Base-by-base conservation (phyloP, 2,329 filamentous ascomycete genomes). In the Aspergillus pseudoglaucus region DNA sequence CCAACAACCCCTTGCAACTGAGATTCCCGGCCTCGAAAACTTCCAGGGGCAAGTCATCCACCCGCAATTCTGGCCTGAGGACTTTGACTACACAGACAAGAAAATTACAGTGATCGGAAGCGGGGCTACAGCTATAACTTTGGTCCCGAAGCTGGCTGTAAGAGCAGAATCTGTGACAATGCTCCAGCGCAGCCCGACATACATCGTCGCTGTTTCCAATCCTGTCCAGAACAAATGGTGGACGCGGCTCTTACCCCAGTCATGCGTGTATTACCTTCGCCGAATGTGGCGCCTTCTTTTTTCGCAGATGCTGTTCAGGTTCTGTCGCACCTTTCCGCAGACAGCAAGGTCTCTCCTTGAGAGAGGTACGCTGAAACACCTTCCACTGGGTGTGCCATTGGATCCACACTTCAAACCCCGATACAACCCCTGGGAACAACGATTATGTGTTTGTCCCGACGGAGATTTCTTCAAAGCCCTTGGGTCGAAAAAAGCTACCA, bases 71-170 rank as follows among this genome's bases (percentile, higher is more conserved):
- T 89, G 86, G 86, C 83, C 84, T 0, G 68, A 82, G 43, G 75
- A 81, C 30, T 68, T 84, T 43, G 78, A 85, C 60, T 82, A 83
- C 60, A 67, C 72, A 5, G 73, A 73, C 62, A 87, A 88, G 65
- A 76, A 78, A 23, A 74, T 90, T 25, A 75, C 87, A 42, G 72
- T 90, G 47, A 78, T 90, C 51, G 87, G 87, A 8, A 84, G 79
- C 10, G 88, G 88, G 2, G 87, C 87, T 2, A 91, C 88, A 0
- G 83, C 87, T 8, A 69, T 90, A 41, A 90, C 87, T 0, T 73
- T 93, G 0, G 61, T 91, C 4, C 88, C 88, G 0, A 76, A 73
- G 33, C 68, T 91, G 32, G 79, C 81, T 0, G 70, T 84, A 38
- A 79, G 76, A 27, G 85, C 84, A 2, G 68, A 65, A 2, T 75